Percentiles rank a stretch among this genome's conserved stretches.
phyloP scores from a whole-genome alignment of 257 asterid species.

The Mentha longifolia region DNA sequence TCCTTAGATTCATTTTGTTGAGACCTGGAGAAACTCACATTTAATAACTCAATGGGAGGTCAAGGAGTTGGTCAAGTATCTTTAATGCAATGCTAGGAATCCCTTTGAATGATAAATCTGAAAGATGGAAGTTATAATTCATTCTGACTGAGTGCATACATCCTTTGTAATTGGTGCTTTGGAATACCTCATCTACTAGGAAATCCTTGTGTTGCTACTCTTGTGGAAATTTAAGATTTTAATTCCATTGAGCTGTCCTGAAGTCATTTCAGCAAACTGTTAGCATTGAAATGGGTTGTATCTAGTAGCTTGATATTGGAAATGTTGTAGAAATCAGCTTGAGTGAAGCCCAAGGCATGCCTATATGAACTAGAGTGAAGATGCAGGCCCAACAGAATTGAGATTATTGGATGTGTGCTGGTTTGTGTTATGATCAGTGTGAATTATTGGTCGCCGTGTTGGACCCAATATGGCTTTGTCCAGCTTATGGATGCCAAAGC shows the following conservation, averaged over 20 bases:
- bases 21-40: constrained; percentile 1
- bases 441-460: background rate
- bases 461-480: background rate
- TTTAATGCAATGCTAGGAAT: background rate
- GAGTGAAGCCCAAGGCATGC: background rate
- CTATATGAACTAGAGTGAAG: background rate
- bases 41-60: background rate
- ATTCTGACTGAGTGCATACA: background rate
- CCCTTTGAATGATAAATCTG: background rate
- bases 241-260: background rate
- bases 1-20: constrained; percentile 1
- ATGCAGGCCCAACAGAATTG: background rate
- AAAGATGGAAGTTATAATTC: constrained; percentile 8
- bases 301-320: background rate
- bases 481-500: background rate
- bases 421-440: background rate
- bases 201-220: constrained; percentile 1
- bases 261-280: background rate
- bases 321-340: background rate
- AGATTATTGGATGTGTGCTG: background rate
- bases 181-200: background rate
- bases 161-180: background rate
- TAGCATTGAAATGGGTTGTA: background rate
- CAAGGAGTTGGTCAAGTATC: constrained; percentile 10
- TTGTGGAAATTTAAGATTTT: background rate